A percentile compares a stretch with the other conserved stretches of the same genome.
These are phyloP conservation scores for Stephanodiscus minutulus DNA, from an alignment of 108 stramenopile species.

Conservation along the genomic window DNA sequence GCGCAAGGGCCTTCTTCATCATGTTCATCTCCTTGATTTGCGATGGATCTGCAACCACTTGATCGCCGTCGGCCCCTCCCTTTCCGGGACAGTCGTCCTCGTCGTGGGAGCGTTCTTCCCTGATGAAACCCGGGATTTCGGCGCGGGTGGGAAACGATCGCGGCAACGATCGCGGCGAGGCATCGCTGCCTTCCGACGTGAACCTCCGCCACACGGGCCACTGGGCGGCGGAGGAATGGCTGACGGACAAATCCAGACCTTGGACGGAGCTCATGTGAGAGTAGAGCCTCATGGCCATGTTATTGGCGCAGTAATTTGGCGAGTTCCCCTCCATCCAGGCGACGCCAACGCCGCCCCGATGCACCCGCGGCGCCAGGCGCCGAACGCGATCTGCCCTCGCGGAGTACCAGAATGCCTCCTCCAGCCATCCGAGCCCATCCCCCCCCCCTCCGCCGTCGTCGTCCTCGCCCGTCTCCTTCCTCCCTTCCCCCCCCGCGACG, in stretches of 20 bases:
- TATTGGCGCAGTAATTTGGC: slow-evolving; percentile 6
- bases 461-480: not conserved
- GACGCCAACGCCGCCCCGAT: not conserved
- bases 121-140: slow-evolving; percentile 5
- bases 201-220: not conserved
- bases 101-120: slow-evolving; percentile 20
- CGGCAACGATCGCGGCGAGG: slow-evolving; percentile 5
- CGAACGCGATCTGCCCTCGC: slow-evolving; percentile 23
- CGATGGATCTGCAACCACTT: not conserved
- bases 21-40: slow-evolving; percentile 38
- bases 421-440: slow-evolving; percentile 42
- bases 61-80: not conserved
- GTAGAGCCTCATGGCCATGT: slow-evolving; percentile 4
- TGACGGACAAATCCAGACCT: slow-evolving; percentile 13
- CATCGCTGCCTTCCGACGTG: not conserved
- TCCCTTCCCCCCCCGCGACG: slow-evolving; percentile 18
- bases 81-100: slow-evolving; percentile 10
- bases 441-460: not conserved
- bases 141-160: slow-evolving; percentile 36
- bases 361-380: not conserved
- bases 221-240: not conserved
- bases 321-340: slow-evolving; percentile 8
- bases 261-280: slow-evolving; percentile 21
- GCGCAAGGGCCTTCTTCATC: slow-evolving; percentile 62
- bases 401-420: slow-evolving; percentile 49